Conservation (phyloP, 2,329 filamentous ascomycete genomes). For the Aspergillus luchuensis region DNA sequence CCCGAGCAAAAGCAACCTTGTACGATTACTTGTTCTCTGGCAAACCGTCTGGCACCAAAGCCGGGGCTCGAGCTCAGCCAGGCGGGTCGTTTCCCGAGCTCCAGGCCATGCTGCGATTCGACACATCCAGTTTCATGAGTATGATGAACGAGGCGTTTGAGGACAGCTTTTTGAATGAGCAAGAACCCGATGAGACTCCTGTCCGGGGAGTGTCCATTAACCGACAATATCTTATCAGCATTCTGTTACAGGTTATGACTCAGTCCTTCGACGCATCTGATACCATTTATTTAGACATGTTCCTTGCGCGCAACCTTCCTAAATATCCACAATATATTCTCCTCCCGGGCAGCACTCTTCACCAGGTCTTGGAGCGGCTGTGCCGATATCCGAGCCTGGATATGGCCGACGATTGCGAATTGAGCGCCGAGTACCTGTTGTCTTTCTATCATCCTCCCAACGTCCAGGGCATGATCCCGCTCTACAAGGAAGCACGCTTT, state of each 20-base stretch:
- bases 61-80: constrained; percentile 44
- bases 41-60: constrained; percentile 43
- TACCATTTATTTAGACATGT: constrained; percentile 97
- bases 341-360: constrained; percentile 81
- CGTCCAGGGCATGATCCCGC: constrained; percentile 70
- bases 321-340: constrained; percentile 97
- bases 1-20: constrained; percentile 78
- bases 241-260: constrained; percentile 88
- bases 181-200: constrained; percentile 63
- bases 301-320: constrained; percentile 89
- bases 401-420: constrained; percentile 87
- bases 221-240: constrained; percentile 88
- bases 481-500: constrained; percentile 79
- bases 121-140: constrained; percentile 89
- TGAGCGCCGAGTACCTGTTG: constrained; percentile 94
- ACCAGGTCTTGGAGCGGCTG: constrained; percentile 76
- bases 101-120: constrained; percentile 79
- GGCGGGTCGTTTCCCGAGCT: constrained; percentile 85
- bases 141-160: constrained; percentile 97
- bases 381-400: constrained; percentile 81
- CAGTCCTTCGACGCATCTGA: constrained; percentile 73
- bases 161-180: constrained; percentile 86
- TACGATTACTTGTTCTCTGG: constrained; percentile 95
- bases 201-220: constrained; percentile 67
- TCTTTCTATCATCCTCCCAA: constrained; percentile 92